Base-by-base conservation (phyloP, 2,329 filamentous ascomycete genomes). In the Colletotrichum sp. region DNA sequence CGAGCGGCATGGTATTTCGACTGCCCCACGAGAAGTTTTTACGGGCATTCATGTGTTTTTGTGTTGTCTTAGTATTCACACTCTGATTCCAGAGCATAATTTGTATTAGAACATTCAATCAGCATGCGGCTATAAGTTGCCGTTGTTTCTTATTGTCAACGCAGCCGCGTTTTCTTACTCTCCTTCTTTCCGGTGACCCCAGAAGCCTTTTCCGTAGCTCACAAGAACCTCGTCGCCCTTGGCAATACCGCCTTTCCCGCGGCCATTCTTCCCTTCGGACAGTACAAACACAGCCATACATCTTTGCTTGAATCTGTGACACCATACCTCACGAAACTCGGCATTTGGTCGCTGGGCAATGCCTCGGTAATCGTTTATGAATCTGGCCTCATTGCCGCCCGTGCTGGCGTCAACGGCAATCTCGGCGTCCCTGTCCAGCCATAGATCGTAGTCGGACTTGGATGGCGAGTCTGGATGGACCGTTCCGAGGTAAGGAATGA, bases 181-280 rank as follows among this genome's bases (percentile, higher is more conserved):
- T 16, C 39, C 60, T 64, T 36, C 24, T 18, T 30, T 70, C 26
- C 57, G 68, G 24, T 18, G 18, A 10, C 52, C 39, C 59, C 71
- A 94, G 78, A 94, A 93, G 1, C 92, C 92, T 81, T 92, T 93
- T 8, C 92, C 92, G 80, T 94, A 93, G 78, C 90, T 93, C 15
- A 94, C 90, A 68, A 93, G 81, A 69, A 94, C 90, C 86, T 94
- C 92, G 76, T 92, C 88, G 3, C 92, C 92, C 83, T 90, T 92
- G 65, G 81, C 87, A 32, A 93, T 88, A 1, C 88, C 84, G 71
- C 81, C 82, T 75, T 81, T 83, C 34, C 81, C 81, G 70, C 76
- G 80, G 44, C 72, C 69, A 52, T 71, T 84, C 84, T 84, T 88
- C 9, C 87, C 85, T 8, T 84, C 85, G 0, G 85, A 85, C 39